phyloP scores from a whole-genome alignment of 2,329 filamentous ascomycete genomes.

The Diaporthe amygdali region DNA sequence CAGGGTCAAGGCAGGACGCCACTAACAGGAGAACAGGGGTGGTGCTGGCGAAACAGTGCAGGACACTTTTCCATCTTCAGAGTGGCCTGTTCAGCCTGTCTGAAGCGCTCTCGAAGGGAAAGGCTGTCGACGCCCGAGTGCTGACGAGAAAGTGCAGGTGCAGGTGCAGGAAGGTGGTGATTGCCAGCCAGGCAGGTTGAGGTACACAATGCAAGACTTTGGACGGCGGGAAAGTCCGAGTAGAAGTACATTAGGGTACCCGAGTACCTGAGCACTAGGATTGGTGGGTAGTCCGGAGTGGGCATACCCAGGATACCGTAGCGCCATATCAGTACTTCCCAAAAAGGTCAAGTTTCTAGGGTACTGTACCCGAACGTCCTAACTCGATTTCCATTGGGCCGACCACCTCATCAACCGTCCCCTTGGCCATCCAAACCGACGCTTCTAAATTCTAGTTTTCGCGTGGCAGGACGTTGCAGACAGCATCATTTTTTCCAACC shows the following conservation, averaged over 20 bases:
- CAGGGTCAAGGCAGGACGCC: constrained; percentile 8
- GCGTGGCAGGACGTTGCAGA: constrained; percentile 12
- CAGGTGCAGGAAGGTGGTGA: neutral
- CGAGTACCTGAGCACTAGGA: too few relatives aligned
- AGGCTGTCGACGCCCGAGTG: neutral
- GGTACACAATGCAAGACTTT: neutral
- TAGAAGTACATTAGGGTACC: neutral
- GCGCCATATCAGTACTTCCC: neutral
- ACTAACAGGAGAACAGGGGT: neutral
- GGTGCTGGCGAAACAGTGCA: neutral
- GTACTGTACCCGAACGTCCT: neutral
- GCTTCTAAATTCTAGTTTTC: neutral
- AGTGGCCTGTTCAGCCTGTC: neutral
- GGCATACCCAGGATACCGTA: neutral
- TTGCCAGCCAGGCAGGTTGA: neutral
- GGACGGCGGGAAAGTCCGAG: neutral
- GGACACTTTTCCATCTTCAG: constrained; percentile 6
- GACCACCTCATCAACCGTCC: neutral
- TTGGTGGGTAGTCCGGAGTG: neutral
- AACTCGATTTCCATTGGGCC: neutral
- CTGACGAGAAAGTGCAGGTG: neutral
- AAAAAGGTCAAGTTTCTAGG: neutral
- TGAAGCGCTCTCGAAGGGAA: neutral
- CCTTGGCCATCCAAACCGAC: neutral
- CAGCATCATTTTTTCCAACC: constrained; percentile 7